Percentiles rank a stretch among this genome's conserved stretches.
Conservation (phyloP, 139 green algal species). For the Tetradesmus obliquus region DNA sequence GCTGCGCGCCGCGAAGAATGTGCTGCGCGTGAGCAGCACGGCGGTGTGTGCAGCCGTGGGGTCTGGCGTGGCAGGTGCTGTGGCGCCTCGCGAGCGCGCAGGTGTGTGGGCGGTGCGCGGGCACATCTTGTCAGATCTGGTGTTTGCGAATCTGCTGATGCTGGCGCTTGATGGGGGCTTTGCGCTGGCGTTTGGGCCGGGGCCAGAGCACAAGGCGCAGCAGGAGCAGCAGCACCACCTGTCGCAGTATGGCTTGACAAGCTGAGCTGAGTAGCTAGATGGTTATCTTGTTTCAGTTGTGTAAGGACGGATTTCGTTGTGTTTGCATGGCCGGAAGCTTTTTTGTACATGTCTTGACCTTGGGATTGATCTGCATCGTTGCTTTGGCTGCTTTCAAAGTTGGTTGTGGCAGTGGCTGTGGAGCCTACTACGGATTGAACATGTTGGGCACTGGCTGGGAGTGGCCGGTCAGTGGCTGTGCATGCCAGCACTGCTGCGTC, state of each 20-base stretch:
- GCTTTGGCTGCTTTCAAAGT: no score
- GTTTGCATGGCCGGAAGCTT: no score
- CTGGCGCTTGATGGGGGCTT: slow-evolving; percentile 16
- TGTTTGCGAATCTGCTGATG: slow-evolving; percentile 29
- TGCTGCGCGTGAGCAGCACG: slow-evolving; percentile 8
- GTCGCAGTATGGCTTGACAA: neutral
- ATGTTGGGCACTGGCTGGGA: no score
- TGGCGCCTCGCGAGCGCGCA: slow-evolving; percentile 10
- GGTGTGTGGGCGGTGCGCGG: slow-evolving; percentile 29
- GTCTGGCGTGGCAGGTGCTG: neutral
- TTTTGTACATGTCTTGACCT: no score
- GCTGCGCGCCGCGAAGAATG: slow-evolving; percentile 16
- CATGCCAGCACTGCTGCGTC: no score
- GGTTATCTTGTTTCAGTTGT: no score
- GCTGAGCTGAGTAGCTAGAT: neutral
- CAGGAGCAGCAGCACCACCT: neutral
- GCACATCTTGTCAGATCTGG: slow-evolving; percentile 15
- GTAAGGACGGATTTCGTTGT: no score
- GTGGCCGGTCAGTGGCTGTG: no score
- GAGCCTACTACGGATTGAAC: no score
- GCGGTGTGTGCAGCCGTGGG: slow-evolving; percentile 18
- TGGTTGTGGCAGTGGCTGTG: no score
- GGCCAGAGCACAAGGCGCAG: neutral
- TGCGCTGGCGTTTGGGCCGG: neutral
- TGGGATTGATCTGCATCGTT: no score